Conservation (phyloP, 2,329 filamentous ascomycete species). For the Ramularia collo-cygni region DNA sequence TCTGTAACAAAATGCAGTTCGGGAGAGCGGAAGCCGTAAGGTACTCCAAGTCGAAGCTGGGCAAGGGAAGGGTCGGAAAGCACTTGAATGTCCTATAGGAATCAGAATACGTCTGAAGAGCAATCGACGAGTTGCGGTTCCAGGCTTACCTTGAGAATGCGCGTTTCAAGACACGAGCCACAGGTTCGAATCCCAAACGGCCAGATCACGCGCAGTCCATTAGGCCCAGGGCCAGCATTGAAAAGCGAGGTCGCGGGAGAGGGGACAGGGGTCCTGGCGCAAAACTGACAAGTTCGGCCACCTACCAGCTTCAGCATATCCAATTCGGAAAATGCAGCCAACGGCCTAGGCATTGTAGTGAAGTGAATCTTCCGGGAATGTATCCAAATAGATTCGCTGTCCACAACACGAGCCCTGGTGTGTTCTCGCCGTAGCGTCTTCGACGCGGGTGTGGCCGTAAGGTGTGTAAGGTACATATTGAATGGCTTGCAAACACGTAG, state of each 20-base stretch:
- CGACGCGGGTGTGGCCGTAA: constrained; percentile 9
- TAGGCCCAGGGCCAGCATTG: constrained; percentile 55
- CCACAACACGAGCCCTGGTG: constrained; percentile 31
- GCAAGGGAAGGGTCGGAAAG: constrained; percentile 54
- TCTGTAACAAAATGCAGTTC: constrained; percentile 56
- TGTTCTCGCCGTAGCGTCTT: constrained; percentile 12
- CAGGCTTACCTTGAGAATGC: constrained; percentile 57
- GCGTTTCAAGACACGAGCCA: constrained; percentile 55
- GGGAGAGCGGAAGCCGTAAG: constrained; percentile 54
- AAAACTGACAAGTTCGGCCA: constrained; percentile 61
- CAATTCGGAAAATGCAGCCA: constrained; percentile 59
- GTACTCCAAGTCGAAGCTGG: constrained; percentile 59
- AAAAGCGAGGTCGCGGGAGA: constrained; percentile 37
- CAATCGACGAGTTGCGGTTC: neutral
- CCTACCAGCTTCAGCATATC: constrained; percentile 70
- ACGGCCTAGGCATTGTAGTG: constrained; percentile 62
- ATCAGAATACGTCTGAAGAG: constrained; percentile 1
- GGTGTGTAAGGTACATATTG: constrained; percentile 23
- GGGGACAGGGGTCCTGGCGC: constrained; percentile 40
- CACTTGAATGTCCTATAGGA: constrained; percentile 60
- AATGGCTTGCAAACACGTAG: constrained; percentile 27
- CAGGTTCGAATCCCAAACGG: constrained; percentile 63
- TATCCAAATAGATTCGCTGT: constrained; percentile 64
- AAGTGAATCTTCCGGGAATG: constrained; percentile 59
- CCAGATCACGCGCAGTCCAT: constrained; percentile 61